Conservation (phyloP, 148 eudicot genomes). For the Chenopodium quinoa region DNA sequence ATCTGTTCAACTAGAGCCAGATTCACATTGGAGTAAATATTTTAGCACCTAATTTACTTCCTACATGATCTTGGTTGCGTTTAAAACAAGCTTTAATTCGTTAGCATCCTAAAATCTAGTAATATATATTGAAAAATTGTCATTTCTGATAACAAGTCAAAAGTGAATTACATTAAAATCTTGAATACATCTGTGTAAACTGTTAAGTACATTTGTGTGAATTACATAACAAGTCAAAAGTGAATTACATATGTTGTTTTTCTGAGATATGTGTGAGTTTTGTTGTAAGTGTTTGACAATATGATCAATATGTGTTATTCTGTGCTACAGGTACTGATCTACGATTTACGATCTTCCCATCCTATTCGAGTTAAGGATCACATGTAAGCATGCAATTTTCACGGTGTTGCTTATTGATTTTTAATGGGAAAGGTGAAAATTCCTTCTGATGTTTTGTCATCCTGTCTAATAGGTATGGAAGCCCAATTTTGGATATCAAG, state of each 20-base stretch:
- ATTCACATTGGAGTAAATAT: not conserved
- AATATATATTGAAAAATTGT: not conserved
- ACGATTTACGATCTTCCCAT: constrained; percentile 83
- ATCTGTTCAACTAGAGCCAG: not conserved
- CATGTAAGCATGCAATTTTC: constrained; percentile 56
- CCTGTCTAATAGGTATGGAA: constrained; percentile 67
- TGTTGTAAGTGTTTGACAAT: not conserved
- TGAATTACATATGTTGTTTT: not conserved
- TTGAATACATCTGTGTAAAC: not conserved
- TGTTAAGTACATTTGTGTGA: not conserved
- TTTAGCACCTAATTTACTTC: not conserved
- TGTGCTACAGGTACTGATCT: constrained; percentile 64
- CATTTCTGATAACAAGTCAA: no score
- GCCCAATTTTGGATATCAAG: constrained; percentile 77
- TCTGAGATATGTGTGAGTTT: not conserved
- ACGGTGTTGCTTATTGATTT: constrained; percentile 1
- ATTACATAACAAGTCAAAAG: not conserved
- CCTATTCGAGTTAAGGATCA: constrained; percentile 92
- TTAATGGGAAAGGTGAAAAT: not conserved
- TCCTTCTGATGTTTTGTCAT: constrained; percentile 6
- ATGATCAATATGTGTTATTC: constrained; percentile 16
- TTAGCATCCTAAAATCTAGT: not conserved
- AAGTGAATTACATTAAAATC: not conserved
- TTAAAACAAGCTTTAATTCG: not conserved
- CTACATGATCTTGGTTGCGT: not conserved